phyloP scores from a whole-genome alignment of 768 basidiomycete species.

The Steccherinum ochraceum region DNA sequence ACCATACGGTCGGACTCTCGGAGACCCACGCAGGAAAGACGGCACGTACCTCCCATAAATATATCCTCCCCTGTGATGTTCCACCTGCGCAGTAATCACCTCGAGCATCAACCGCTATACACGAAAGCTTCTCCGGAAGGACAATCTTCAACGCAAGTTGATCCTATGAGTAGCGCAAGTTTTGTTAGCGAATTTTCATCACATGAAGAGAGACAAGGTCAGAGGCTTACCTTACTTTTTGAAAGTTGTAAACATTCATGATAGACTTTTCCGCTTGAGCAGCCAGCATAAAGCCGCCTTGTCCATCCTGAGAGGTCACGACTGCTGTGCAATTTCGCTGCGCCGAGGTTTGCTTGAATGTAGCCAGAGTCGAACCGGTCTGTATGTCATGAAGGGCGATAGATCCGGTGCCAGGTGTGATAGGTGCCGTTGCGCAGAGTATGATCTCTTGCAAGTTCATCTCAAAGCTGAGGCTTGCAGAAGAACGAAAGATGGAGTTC shows the following conservation, averaged over 20 bases:
- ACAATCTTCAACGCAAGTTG: slow-evolving; percentile 84
- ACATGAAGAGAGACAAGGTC: no score
- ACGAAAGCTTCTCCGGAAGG: slow-evolving; percentile 83
- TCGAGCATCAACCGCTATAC: slow-evolving; percentile 64
- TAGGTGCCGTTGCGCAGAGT: slow-evolving; percentile 54
- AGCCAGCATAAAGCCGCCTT: slow-evolving; percentile 81
- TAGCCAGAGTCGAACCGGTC: slow-evolving; percentile 66
- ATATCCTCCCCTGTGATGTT: slow-evolving; percentile 81
- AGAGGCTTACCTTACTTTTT: slow-evolving; percentile 63
- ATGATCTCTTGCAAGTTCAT: slow-evolving; percentile 70
- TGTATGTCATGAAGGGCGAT: slow-evolving; percentile 79
- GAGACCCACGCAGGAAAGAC: slow-evolving; percentile 1
- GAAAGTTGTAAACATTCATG: slow-evolving; percentile 87
- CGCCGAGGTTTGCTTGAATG: slow-evolving; percentile 83
- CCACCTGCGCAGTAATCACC: slow-evolving; percentile 85
- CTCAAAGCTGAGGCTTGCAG: no score
- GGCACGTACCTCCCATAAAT: slow-evolving; percentile 89
- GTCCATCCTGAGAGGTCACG: slow-evolving; percentile 59
- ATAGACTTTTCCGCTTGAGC: slow-evolving; percentile 86
- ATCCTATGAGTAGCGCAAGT: slow-evolving; percentile 56
- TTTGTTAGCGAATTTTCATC: no score
- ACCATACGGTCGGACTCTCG: no score
- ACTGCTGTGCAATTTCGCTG: slow-evolving; percentile 58
- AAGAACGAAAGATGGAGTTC: no score
- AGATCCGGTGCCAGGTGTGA: slow-evolving; percentile 50